Evolutionary conservation across 768 basidiomycete genomes (phyloP), one percentile per base, ranked within the genome.

Genomic region (Daedaleopsis sinensis): DNA sequence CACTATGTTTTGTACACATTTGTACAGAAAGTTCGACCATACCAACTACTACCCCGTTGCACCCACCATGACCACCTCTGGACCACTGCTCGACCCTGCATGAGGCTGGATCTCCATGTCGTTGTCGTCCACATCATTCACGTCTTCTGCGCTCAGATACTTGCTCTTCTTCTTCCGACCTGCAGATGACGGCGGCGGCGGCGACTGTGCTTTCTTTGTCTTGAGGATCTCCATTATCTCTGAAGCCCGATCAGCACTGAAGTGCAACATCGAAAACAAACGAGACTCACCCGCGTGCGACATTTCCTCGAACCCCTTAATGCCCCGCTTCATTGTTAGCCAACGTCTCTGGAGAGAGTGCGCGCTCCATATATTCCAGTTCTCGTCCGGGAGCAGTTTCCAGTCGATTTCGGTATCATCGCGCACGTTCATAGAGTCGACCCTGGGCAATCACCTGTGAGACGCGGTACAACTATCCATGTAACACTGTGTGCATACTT

Each of bases 341-440:
- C 91, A 94, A 52, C 90, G 86, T 42, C 90, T 82, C 65, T 93
- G 91, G 38, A 94, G 76, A 15, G 82, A 79, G 68, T 94, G 92
- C 0, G 90, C 84, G 71, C 91, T 93, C 90, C 90, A 93, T 10
- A 91, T 70, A 67, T 93, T 91, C 91, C 91, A 93, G 59, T 87
- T 79, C 16, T 83, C 70, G 70, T 94, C 92, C 1, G 84, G 77
- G 12, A 94, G 77, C 18, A 81, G 80, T 69, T 91, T 91, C 93
- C 92, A 94, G 67, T 91, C 88, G 49, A 94, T 89, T 69, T 94
- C 93, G 32, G 85, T 88, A 67, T 94, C 92, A 67, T 93, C 87
- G 47, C 82, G 80, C 55, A 93, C 89, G 59, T 87, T 82, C 50
- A 93, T 72, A 0, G 89, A 85, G 68, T 88, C 89, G 52, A 94